Base-by-base conservation (phyloP, 2,329 filamentous ascomycete species). In the Cladosporium sphaerospermum region DNA sequence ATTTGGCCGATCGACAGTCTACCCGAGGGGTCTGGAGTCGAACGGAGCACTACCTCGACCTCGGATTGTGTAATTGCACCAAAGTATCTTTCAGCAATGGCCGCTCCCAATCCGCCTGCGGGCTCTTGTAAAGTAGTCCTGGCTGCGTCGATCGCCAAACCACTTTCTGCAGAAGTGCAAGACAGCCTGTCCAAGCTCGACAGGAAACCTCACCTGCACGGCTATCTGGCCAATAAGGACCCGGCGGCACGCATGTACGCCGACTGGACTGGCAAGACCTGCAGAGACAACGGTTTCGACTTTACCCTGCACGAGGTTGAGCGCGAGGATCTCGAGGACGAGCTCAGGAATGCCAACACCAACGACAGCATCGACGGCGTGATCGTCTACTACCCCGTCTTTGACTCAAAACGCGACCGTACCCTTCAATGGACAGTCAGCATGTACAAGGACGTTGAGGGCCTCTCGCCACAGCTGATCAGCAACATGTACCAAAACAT, bases 401-500 rank as follows among this genome's bases (percentile, higher is more conserved):
- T 96, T 72, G 87, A 90, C 74, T 86, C 85, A 49, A 80, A 83
- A 28, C 89, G 96, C 71, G 93, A 99, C 72, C 87, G 88, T 70
- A 97, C 97, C 71, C 83, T 99, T 60, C 92, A 97, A 74, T 91
- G 96, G 74, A 89, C 95, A 3, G 90, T 96, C 53, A 84, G 89
- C 53, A 80, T 96, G 41, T 75, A 81, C 70, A 97, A 99, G 73
- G 93, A 99, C 66, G 92, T 99, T 60, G 93, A 99, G 72, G 93
- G 93, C 34, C 82, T 99, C 54, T 89, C 86, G 63, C 92, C 96
- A 73, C 85, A 85, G 67, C 91, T 97, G 74, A 86, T 97, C 67
- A 91, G 92, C 81, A 99, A 99, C 80, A 96, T 99, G 91, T 99
- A 97, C 75, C 88, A 96, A 77, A 99, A 99, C 75, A 83, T 95